Evolutionary conservation across 2,329 filamentous ascomycete genomes (phyloP).

Genomic region (Colletotrichum sp.): DNA sequence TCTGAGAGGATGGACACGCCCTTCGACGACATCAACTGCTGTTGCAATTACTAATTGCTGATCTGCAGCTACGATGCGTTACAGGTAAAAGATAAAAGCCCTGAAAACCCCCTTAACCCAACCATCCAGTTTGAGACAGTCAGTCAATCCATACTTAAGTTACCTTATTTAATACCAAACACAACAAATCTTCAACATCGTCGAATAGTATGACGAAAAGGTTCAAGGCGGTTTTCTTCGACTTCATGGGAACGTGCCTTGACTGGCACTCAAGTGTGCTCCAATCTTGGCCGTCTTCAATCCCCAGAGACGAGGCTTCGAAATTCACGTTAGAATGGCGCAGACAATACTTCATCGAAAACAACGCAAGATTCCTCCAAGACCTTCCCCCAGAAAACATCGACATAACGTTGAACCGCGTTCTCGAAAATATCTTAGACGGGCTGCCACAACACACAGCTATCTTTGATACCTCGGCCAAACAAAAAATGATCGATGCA

Average conservation of each 20-base stretch:
- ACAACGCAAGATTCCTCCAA: conserved; percentile 37
- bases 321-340: conserved; percentile 56
- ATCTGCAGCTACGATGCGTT: not conserved
- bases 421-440: conserved; percentile 42
- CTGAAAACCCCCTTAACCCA: not conserved
- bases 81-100: not conserved
- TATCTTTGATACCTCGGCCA: not conserved
- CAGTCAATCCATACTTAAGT: not conserved
- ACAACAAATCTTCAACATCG: not conserved
- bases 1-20: not conserved
- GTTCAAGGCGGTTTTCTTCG: conserved; percentile 56
- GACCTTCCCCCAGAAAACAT: conserved; percentile 50
- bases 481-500: conserved; percentile 32
- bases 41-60: not conserved
- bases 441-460: conserved; percentile 18
- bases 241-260: conserved; percentile 64
- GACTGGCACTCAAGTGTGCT: conserved; percentile 54
- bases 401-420: conserved; percentile 50
- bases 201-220: not conserved
- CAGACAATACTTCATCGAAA: conserved; percentile 51
- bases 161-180: not conserved
- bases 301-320: conserved; percentile 35
- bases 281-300: conserved; percentile 35
- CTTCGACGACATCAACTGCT: not conserved
- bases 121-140: not conserved